Percentiles rank a stretch among this genome's conserved stretches.
phyloP scores from a whole-genome alignment of 495 filamentous ascomycete genomes.

The Penicillium arizonense region DNA sequence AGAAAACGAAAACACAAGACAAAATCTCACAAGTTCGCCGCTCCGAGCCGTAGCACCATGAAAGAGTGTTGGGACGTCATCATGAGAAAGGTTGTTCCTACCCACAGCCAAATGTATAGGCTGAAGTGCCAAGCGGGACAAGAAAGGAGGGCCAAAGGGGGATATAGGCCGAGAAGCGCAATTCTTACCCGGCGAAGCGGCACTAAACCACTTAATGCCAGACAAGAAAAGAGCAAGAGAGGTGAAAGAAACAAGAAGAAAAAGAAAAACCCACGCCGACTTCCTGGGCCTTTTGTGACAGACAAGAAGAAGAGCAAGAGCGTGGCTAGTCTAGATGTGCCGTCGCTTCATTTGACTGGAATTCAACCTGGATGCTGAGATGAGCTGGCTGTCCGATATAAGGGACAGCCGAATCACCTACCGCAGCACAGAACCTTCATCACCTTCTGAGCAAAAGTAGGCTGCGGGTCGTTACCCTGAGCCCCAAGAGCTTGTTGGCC shows the following conservation, averaged over 20 bases:
- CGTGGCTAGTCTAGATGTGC: constrained; percentile 17
- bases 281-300: constrained; percentile 27
- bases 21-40: constrained; percentile 38
- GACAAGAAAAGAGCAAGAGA: constrained; percentile 8
- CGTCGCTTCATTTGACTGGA: constrained; percentile 15
- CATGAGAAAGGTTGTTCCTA: constrained; percentile 31
- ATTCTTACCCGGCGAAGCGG: constrained; percentile 9
- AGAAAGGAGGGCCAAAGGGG: constrained; percentile 16
- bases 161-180: constrained; percentile 9
- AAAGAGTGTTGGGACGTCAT: constrained; percentile 40
- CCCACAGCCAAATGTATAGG: constrained; percentile 21
- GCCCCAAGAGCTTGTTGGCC: constrained; percentile 43
- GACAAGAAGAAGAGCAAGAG: constrained; percentile 24
- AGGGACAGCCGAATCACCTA: constrained; percentile 43
- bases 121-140: constrained; percentile 28
- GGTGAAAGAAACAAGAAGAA: constrained; percentile 16
- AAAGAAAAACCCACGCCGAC: constrained; percentile 28
- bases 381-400: constrained; percentile 24
- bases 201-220: background rate
- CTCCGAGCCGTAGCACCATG: constrained; percentile 48
- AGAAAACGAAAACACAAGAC: constrained; percentile 26
- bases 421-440: constrained; percentile 83
- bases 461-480: constrained; percentile 47
- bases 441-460: constrained; percentile 60
- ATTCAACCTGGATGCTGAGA: constrained; percentile 35